phyloP scores from a whole-genome alignment of 192 early-diverging fungal species.

The Pilobolus umbonatus region DNA sequence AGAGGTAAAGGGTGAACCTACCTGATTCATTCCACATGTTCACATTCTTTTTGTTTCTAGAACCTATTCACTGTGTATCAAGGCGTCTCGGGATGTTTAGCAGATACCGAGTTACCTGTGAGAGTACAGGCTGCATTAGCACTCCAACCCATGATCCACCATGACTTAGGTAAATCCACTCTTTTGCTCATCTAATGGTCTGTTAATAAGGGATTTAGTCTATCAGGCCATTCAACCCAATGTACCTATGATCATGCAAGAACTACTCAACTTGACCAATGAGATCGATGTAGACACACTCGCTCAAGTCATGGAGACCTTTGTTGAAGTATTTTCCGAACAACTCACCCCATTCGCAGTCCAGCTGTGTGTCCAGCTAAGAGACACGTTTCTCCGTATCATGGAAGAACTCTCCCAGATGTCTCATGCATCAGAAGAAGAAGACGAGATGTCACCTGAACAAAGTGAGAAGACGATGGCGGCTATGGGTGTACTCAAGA shows the following conservation, averaged over 20 bases:
- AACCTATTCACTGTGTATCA: conserved; percentile 40
- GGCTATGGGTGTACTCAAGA: conserved; percentile 85
- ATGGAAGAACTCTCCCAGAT: conserved; percentile 62
- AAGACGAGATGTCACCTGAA: conserved; percentile 40
- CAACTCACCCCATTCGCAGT: conserved; percentile 90
- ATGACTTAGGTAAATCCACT: conserved; percentile 46
- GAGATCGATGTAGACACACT: conserved; percentile 91
- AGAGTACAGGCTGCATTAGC: conserved; percentile 84
- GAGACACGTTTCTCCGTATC: conserved; percentile 83
- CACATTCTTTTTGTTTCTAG: conserved; percentile 16
- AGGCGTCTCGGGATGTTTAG: conserved; percentile 55
- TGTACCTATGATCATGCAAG: conserved; percentile 80
- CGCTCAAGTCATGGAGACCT: conserved; percentile 77
- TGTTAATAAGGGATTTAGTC: conserved; percentile 27
- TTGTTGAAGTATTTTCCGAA: conserved; percentile 89
- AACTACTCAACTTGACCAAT: conserved; percentile 80
- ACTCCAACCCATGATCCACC: conserved; percentile 69
- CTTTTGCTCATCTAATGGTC: neutral
- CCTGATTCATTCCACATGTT: neutral
- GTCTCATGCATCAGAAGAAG: conserved; percentile 29
- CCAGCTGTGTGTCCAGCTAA: conserved; percentile 78
- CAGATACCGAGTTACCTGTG: conserved; percentile 83
- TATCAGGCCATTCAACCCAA: conserved; percentile 70
- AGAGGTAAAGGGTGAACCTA: conserved; percentile 24
- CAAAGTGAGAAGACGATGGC: conserved; percentile 82